Percentiles rank a stretch among this genome's conserved stretches.
These are phyloP conservation scores for Tremellales sp. DNA, from an alignment of 1,284 basidiomycete species.

Conservation along the genomic window DNA sequence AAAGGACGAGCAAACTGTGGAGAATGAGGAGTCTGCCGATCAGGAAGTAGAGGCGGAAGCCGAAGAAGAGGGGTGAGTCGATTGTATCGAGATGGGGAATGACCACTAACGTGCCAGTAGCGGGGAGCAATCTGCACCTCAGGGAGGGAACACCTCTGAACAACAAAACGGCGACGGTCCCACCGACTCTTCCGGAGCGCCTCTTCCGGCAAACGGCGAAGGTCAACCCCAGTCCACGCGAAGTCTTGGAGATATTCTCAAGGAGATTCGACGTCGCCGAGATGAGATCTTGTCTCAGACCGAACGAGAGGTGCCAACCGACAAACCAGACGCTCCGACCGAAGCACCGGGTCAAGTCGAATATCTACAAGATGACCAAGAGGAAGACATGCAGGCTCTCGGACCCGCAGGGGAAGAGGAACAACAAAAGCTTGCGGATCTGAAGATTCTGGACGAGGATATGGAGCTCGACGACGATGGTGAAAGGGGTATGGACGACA, in stretches of 20 bases:
- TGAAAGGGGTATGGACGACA: conserved; percentile 18
- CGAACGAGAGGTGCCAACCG: conserved; percentile 43
- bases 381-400: conserved; percentile 78
- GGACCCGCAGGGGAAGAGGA: conserved; percentile 82
- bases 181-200: conserved; percentile 37
- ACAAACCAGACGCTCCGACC: conserved; percentile 39
- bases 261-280: conserved; percentile 77
- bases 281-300: conserved; percentile 71
- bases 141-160: conserved; percentile 33
- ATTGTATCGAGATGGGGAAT: conserved; percentile 5
- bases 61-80: conserved; percentile 29
- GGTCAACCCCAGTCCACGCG: conserved; percentile 63
- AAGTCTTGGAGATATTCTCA: conserved; percentile 78
- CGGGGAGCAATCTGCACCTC: no score
- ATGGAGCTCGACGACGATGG: conserved; percentile 20
- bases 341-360: conserved; percentile 65
- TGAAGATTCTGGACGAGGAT: conserved; percentile 66
- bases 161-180: conserved; percentile 38
- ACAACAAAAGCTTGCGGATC: conserved; percentile 72
- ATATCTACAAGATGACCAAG: conserved; percentile 70
- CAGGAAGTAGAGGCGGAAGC: conserved; percentile 41
- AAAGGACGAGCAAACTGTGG: conserved; percentile 29
- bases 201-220: conserved; percentile 29
- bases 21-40: conserved; percentile 18
- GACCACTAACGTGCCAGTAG: conserved; percentile 23